Percentiles rank a stretch among this genome's conserved stretches.
phyloP scores from a whole-genome alignment of 2,329 filamentous ascomycete species.

The Monosporascus sp. region DNA sequence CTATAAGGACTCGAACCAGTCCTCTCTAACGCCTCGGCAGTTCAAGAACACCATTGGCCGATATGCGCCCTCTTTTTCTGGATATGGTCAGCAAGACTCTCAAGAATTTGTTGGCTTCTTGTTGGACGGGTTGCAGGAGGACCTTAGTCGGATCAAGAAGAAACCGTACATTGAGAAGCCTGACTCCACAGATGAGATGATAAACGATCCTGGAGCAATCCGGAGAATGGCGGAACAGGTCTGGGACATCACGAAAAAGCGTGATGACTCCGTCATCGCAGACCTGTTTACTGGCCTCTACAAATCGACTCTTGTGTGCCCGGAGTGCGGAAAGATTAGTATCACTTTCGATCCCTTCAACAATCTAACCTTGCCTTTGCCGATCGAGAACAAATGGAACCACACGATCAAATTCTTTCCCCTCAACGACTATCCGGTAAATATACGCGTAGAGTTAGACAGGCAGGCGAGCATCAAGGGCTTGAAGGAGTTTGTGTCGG shows the following conservation, averaged over 20 bases:
- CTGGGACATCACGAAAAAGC: slow-evolving; percentile 84
- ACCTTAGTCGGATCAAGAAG: slow-evolving; percentile 86
- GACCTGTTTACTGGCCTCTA: slow-evolving; percentile 97
- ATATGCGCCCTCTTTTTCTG: slow-evolving; percentile 81
- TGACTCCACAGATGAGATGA: slow-evolving; percentile 95
- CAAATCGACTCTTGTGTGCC: slow-evolving; percentile 94
- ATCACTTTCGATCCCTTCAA: slow-evolving; percentile 99
- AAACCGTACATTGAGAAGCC: slow-evolving; percentile 98
- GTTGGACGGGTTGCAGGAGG: slow-evolving; percentile 90
- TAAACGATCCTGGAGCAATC: slow-evolving; percentile 75
- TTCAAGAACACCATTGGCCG: slow-evolving; percentile 82
- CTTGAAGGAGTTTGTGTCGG: slow-evolving; percentile 67
- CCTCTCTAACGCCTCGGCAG: slow-evolving; percentile 70
- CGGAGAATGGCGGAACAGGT: slow-evolving; percentile 80
- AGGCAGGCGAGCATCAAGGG: slow-evolving; percentile 66
- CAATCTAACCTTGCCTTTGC: slow-evolving; percentile 85
- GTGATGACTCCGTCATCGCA: slow-evolving; percentile 92
- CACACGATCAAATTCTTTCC: slow-evolving; percentile 74
- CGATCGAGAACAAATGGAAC: slow-evolving; percentile 77
- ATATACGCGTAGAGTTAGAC: slow-evolving; percentile 73
- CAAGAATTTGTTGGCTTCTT: slow-evolving; percentile 96
- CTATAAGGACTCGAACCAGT: slow-evolving; percentile 62
- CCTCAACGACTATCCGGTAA: slow-evolving; percentile 63
- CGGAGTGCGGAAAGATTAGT: slow-evolving; percentile 87
- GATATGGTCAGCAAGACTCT: slow-evolving; percentile 94